These are phyloP conservation scores for Allomyces macrogynus DNA, from an alignment of 192 early-diverging fungal species.

Conservation along the genomic window DNA sequence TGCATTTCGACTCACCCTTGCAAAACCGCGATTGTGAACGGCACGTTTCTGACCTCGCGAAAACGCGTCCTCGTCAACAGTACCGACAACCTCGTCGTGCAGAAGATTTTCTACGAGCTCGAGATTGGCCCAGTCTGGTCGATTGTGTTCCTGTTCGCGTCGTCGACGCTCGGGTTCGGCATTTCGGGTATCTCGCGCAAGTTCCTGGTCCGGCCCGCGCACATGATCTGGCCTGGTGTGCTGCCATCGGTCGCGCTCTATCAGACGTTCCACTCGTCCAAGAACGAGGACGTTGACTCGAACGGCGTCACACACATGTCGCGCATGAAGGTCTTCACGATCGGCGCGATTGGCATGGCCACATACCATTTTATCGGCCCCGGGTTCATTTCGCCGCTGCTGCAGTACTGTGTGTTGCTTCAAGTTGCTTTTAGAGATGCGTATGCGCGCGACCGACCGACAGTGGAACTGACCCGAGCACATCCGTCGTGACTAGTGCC, in stretches of 20 bases:
- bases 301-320: conserved; percentile 8
- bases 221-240: conserved; percentile 31
- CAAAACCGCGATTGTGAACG: too few species aligned
- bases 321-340: conserved; percentile 28
- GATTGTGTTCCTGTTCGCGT: conserved; percentile 21
- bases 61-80: neutral
- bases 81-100: conserved; percentile 23
- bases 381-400: conserved; percentile 40
- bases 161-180: conserved; percentile 31
- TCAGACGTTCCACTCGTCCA: conserved; percentile 22
- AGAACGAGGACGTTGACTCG: conserved; percentile 7
- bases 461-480: too few species aligned
- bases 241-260: conserved; percentile 22
- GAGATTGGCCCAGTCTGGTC: conserved; percentile 16
- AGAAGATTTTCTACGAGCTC: conserved; percentile 31
- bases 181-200: conserved; percentile 26
- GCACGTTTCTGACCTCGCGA: too few species aligned
- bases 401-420: conserved; percentile 37
- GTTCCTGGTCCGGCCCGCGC: conserved; percentile 26
- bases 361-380: conserved; percentile 33
- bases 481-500: conserved; percentile 10
- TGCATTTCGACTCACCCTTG: too few species aligned
- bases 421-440: conserved; percentile 1
- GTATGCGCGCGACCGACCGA: too few species aligned
- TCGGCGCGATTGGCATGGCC: conserved; percentile 20